Conservation (phyloP, 495 filamentous ascomycete species). For the Penicillium silybi region DNA sequence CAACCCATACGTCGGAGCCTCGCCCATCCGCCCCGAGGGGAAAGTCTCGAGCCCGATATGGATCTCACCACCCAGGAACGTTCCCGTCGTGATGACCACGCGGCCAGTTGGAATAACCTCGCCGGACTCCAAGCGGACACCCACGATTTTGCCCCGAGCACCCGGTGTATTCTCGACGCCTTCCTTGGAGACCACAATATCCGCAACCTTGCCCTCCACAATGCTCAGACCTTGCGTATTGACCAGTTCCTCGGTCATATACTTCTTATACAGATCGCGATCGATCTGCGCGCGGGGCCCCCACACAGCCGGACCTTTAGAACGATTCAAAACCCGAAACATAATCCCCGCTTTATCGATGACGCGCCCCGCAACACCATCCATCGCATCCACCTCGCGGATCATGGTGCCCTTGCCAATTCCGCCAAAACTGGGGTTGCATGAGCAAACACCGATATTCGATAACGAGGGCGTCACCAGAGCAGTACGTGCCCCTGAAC, state of each 20-base stretch:
- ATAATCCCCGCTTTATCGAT: slow-evolving; percentile 93
- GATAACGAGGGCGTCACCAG: slow-evolving; percentile 82
- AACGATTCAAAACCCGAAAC: slow-evolving; percentile 82
- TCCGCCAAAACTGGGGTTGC: slow-evolving; percentile 95
- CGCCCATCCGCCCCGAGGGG: slow-evolving; percentile 89
- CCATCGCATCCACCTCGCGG: slow-evolving; percentile 91
- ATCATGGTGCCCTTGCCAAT: slow-evolving; percentile 99
- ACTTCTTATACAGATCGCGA: slow-evolving; percentile 78
- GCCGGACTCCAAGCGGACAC: slow-evolving; percentile 84
- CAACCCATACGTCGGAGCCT: slow-evolving; percentile 88
- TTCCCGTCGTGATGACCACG: slow-evolving; percentile 93
- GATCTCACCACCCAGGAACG: slow-evolving; percentile 94
- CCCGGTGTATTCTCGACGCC: slow-evolving; percentile 42
- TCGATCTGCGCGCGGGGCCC: slow-evolving; percentile 96
- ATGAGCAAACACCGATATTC: slow-evolving; percentile 94
- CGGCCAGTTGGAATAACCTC: slow-evolving; percentile 75
- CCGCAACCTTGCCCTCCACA: slow-evolving; percentile 83
- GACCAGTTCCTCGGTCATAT: slow-evolving; percentile 86
- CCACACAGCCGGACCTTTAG: slow-evolving; percentile 95
- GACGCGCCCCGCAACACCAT: slow-evolving; percentile 83
- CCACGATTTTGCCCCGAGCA: slow-evolving; percentile 71
- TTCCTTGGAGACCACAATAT: slow-evolving; percentile 68
- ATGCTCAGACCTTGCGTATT: slow-evolving; percentile 73
- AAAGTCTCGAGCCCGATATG: slow-evolving; percentile 84
- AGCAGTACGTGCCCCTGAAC: slow-evolving; percentile 83